Evolutionary conservation across 2,329 filamentous ascomycete genomes (phyloP), one percentile per base, ranked within the genome.

Genomic region (Fusarium neocosmosporiellum): DNA sequence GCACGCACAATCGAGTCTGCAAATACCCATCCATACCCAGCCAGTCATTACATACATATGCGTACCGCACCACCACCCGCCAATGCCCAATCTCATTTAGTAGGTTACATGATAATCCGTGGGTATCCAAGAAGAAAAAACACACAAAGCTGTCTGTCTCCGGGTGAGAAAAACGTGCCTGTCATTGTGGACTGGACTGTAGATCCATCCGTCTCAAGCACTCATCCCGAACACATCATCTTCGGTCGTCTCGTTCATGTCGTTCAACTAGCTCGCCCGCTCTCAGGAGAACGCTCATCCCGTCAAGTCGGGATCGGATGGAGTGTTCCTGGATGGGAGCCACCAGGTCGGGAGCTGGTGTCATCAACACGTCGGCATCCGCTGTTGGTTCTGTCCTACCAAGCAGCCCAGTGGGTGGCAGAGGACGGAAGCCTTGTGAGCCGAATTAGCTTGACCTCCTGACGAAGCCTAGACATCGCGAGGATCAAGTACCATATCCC

Each of bases 231-330:
- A 18, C n/a, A n/a, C n/a, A 5, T 59, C 9, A 72, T 67, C 53
- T 61, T 68, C 66, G 60, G 53, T 73, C 75, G 29, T 73, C 61
- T 55, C 72, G 73, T 59, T 73, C 70, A 59, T 84, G 81, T 46
- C 85, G 84, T 65, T 87, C 86, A 41, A 91, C 87, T 68, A 91
- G 88, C 73, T 91, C 89, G 34, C 89, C 88, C 11, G 89, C 89
- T 68, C 84, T 84, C 2, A 91, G 78, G 13, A 91, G 80, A 8
- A 89, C 89, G 67, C 84, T 89, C 81, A 91, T 88, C 2, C 89
- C 89, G 69, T 91, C 89, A 22, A 90, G 79, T 5, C 78, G 78
- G 11, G 65, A 54, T 54, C 75, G 80, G 4, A 58, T 39, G 7
- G 80, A 77, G 7, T 71, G 71, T 24, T 59, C 59, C 18, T 72